These are phyloP conservation scores for Penicilliopsis zonata DNA, from an alignment of 495 filamentous ascomycete genomes.

Conservation along the genomic window DNA sequence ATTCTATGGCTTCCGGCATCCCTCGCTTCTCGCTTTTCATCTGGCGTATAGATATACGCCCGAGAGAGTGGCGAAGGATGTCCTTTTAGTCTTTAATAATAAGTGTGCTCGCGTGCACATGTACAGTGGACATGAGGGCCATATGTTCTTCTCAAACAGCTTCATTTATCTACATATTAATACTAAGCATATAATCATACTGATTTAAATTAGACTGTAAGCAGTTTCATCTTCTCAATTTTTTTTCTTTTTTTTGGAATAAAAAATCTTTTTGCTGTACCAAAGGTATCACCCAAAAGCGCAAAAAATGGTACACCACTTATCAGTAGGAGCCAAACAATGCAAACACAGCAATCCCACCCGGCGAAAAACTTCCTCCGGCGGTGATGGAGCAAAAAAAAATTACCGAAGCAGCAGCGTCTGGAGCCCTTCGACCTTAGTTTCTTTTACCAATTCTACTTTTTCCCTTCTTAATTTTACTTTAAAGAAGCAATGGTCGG, in stretches of 20 bases:
- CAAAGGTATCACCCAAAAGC: conserved; percentile 1
- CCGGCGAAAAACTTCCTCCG: conserved; percentile 23
- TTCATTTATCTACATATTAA: too few relatives aligned
- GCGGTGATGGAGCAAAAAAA: conserved; percentile 13
- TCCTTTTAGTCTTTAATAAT: too few relatives aligned
- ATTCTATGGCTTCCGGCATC: too few relatives aligned
- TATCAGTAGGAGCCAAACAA: conserved; percentile 18
- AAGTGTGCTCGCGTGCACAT: too few relatives aligned
- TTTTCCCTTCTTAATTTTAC: conserved; percentile 1
- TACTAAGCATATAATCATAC: too few relatives aligned
- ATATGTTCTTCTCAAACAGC: too few relatives aligned
- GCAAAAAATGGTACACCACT: too few relatives aligned
- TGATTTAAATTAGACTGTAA: not conserved
- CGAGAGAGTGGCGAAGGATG: too few relatives aligned
- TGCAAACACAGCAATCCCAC: conserved; percentile 16
- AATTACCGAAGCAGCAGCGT: conserved; percentile 3
- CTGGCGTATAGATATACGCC: too few relatives aligned
- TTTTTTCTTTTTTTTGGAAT: not conserved
- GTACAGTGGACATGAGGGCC: too few relatives aligned
- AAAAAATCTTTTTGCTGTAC: not conserved
- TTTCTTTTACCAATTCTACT: conserved; percentile 3
- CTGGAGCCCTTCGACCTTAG: too few relatives aligned
- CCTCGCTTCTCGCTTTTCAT: too few relatives aligned
- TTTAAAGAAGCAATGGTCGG: conserved; percentile 19
- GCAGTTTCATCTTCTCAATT: not conserved